These are phyloP conservation scores for Hemileccinum rubropunctum DNA, from an alignment of 768 basidiomycete species.

Conservation along the genomic window DNA sequence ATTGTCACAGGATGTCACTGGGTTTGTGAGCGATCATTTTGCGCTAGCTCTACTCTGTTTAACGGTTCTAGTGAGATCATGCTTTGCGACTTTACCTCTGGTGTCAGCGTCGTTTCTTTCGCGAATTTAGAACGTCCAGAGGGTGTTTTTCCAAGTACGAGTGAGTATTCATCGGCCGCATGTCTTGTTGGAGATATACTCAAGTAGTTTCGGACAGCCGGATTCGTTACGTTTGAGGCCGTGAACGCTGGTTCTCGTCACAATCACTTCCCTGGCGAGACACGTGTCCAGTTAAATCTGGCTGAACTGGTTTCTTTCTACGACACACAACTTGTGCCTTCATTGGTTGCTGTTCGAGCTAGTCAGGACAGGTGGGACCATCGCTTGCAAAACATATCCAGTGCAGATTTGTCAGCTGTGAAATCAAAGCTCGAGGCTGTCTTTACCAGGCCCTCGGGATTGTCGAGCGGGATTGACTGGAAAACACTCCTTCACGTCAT, in stretches of 20 bases:
- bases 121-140: not conserved
- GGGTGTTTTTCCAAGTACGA: not conserved
- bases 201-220: not conserved
- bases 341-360: slow-evolving; percentile 25
- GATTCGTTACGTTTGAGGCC: not conserved
- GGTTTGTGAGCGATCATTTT: slow-evolving; percentile 36
- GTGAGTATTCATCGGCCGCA: no score
- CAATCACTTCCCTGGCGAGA: slow-evolving; percentile 36
- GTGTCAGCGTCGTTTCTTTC: not conserved
- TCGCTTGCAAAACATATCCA: slow-evolving; percentile 27
- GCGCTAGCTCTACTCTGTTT: no score
- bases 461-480: slow-evolving; percentile 35
- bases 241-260: slow-evolving; percentile 29
- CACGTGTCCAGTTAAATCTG: slow-evolving; percentile 33
- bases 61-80: not conserved
- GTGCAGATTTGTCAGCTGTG: slow-evolving; percentile 14
- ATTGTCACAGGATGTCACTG: slow-evolving; percentile 36
- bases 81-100: not conserved
- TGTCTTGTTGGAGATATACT: not conserved
- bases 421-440: slow-evolving; percentile 7
- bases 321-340: slow-evolving; percentile 31
- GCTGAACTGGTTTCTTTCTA: slow-evolving; percentile 37
- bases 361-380: slow-evolving; percentile 31
- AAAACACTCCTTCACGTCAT: slow-evolving; percentile 27
- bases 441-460: slow-evolving; percentile 10